Base-by-base conservation (phyloP, 225 moss, liverwort and hornwort genomes). In the Marchantia polymorpha region DNA sequence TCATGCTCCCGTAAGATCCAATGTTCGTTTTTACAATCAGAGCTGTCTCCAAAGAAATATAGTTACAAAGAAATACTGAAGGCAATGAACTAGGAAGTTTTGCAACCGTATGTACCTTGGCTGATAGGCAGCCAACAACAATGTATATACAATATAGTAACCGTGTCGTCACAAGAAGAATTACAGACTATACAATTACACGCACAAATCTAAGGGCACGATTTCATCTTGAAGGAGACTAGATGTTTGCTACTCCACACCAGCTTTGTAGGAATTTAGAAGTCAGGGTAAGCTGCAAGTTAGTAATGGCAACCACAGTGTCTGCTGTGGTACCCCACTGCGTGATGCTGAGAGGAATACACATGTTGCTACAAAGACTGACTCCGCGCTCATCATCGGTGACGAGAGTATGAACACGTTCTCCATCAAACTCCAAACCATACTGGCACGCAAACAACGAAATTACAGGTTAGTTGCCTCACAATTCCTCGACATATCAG, bases 391-490 rank as follows among this genome's bases (percentile, higher is more conserved):
- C 82, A n/a, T 86, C 82, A 83, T 96, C 94, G 53, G 84, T 77
- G 72, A 96, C 80, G 29, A 85, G 81, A 5, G 89, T 90, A 39
- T 92, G 90, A 47, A 94, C 84, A 30, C 91, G 90, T 78, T 96
- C 92, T 3, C 96, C 96, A 29, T 96, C 96, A 74, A 92, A 83
- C 26, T 91, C 91, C 64, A 93, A 89, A 69, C 96, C 96, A 77
- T 92, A 96, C 91, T 95, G 91, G 31, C 12, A 50, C 12, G 48
- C 30, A 49, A 7, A 50, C 64, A 74, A 54, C 15, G 29, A 23
- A 12, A 3, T 17, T 19, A 11, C 22, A 47, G 46, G 22, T 61
- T 25, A 77, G 25, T 15, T 51, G 14, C 23, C 61, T 3, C 19
- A 39, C 5, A 39, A 39, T 39, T 2, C 3, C 39, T 39, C 39